These are phyloP conservation scores for Fusarium sp. DNA, from an alignment of 2,329 filamentous ascomycete species.

Conservation along the genomic window DNA sequence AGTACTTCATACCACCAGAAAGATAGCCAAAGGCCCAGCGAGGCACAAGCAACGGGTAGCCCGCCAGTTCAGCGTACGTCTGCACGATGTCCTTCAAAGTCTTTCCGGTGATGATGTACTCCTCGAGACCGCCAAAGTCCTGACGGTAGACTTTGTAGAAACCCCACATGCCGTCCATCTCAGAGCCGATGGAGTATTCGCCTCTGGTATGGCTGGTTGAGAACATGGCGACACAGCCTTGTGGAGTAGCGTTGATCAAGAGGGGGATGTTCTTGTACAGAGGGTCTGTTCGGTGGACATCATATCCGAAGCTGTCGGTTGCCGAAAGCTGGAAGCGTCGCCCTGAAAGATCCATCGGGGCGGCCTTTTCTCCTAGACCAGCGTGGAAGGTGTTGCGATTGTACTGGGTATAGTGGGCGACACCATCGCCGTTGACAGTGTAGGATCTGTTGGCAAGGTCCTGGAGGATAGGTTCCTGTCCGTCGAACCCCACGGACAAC, in stretches of 20 bases:
- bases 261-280: slow-evolving; percentile 82
- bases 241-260: slow-evolving; percentile 74
- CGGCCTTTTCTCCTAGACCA: slow-evolving; percentile 78
- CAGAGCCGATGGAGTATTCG: slow-evolving; percentile 74
- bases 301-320: slow-evolving; percentile 80
- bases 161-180: slow-evolving; percentile 82
- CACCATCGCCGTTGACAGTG: slow-evolving; percentile 68
- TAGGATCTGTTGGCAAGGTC: slow-evolving; percentile 77
- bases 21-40: slow-evolving; percentile 81
- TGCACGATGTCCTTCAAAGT: slow-evolving; percentile 75
- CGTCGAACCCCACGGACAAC: slow-evolving; percentile 65
- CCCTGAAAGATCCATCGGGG: slow-evolving; percentile 78
- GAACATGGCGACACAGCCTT: slow-evolving; percentile 75
- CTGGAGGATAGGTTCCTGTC: slow-evolving; percentile 66
- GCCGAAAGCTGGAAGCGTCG: slow-evolving; percentile 75
- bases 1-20: slow-evolving; percentile 71
- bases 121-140: slow-evolving; percentile 77
- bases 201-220: slow-evolving; percentile 75
- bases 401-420: slow-evolving; percentile 75
- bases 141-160: slow-evolving; percentile 80
- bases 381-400: slow-evolving; percentile 74
- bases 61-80: slow-evolving; percentile 75
- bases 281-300: slow-evolving; percentile 77
- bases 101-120: slow-evolving; percentile 76
- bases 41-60: slow-evolving; percentile 75